Conservation (phyloP, 148 eudicot species). For the Oxyria digyna region DNA sequence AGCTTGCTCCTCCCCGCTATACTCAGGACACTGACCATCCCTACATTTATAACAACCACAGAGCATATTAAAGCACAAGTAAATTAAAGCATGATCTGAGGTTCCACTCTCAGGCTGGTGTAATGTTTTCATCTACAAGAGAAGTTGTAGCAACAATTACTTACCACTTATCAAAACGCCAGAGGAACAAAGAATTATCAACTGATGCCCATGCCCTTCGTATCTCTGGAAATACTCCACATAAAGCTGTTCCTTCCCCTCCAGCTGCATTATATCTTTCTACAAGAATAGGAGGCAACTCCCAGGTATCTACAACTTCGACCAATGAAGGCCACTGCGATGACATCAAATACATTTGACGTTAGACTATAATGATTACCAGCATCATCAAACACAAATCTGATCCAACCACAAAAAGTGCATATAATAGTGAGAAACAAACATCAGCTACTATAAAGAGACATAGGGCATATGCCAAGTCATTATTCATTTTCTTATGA, state of each 20-base stretch:
- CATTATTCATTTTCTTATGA: neutral
- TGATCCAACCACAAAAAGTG: neutral
- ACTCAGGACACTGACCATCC: constrained; percentile 99
- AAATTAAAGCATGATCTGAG: constrained; percentile 7
- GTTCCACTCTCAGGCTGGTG: constrained; percentile 1
- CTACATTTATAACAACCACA: constrained; percentile 22
- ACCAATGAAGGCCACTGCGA: constrained; percentile 96
- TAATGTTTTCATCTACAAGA: neutral
- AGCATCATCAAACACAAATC: constrained; percentile 3
- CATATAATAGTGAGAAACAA: neutral
- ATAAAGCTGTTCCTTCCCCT: constrained; percentile 95
- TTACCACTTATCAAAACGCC: constrained; percentile 98
- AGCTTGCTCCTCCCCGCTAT: constrained; percentile 92
- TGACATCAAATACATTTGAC: neutral
- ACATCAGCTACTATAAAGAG: no score
- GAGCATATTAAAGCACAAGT: neutral
- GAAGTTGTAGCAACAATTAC: constrained; percentile 5
- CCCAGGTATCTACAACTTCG: constrained; percentile 91
- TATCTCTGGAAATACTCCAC: constrained; percentile 98
- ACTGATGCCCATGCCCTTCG: constrained; percentile 99
- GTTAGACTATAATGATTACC: neutral
- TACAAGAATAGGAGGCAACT: constrained; percentile 80
- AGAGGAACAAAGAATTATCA: constrained; percentile 85
- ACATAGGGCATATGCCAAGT: neutral
- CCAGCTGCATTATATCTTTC: constrained; percentile 94